Base-by-base conservation (phyloP, 495 filamentous ascomycete genomes). In the Beverwykella pulmonaria region DNA sequence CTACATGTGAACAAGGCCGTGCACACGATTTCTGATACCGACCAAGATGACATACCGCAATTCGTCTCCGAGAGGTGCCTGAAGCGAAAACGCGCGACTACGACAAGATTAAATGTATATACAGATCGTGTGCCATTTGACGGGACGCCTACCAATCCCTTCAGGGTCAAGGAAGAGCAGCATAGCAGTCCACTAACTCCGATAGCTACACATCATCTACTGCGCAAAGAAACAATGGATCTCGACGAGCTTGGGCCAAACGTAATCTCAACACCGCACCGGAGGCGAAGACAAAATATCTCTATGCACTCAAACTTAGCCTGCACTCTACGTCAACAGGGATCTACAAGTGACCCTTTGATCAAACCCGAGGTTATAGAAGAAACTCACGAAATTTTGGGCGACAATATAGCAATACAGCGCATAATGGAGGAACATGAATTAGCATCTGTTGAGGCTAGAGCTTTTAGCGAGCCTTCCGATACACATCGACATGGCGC, bases 141-240 rank as follows among this genome's bases (percentile, higher is more conserved):
- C n/a, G 70, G 67, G n/a, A 69, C 59, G 39, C 67, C 70, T 17
- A 34, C 52, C 4, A 61, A 41, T 17, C 72, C 74, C 10, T 67
- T 75, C 19, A 68, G 61, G 14, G 52, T 79, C 55, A 75, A 75
- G 41, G 73, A 76, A 12, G 75, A 77, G 44, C 56, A 26, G 19
- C 64, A 49, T 44, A 74, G 73, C 36, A 79, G 76, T 60, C 74
- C 73, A 9, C 61, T 63, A 19, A 17, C 26, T 2, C 12, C 30
- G 47, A 44, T 36, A 9, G n/a, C 29, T 26, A 53, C 47, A 8
- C 27, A 49, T 27, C 57, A 32, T 19, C 44, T 61, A 2, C 17
- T 65, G 10, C 75, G 72, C 15, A 72, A 46, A 25, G 76, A 78
- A 52, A 79, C 74, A 6, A 61, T 76, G 15, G 77, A 79, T 69